phyloP scores from a whole-genome alignment of 108 stramenopile species.

The Skeletonema grethae region DNA sequence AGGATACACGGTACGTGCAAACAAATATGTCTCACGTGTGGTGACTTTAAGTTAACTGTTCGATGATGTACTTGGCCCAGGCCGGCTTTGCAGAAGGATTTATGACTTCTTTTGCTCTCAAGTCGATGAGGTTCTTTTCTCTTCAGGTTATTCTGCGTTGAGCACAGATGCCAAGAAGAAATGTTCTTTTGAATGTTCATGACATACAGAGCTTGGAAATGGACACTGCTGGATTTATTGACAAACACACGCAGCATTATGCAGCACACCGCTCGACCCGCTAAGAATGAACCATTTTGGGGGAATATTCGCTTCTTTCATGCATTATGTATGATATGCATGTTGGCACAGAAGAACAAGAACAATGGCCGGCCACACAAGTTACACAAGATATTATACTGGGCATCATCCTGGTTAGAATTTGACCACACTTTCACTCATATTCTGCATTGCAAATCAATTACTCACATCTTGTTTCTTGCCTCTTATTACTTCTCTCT shows the following conservation, averaged over 20 bases:
- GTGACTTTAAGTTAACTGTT: neutral
- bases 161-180: neutral
- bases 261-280: neutral
- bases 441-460: neutral
- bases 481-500: neutral
- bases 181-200: neutral
- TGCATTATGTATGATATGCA: no score
- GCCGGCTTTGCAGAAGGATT: neutral
- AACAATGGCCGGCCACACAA: neutral
- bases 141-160: neutral
- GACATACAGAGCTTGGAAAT: neutral
- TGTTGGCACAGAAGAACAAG: neutral
- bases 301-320: neutral
- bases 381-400: neutral
- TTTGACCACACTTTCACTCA: neutral
- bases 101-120: neutral
- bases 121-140: neutral
- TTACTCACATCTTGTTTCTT: slow-evolving; percentile 5
- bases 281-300: neutral
- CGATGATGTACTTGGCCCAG: neutral
- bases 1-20: slow-evolving; percentile 87
- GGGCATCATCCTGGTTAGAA: neutral
- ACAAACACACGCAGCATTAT: neutral
- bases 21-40: neutral
- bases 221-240: neutral